Base-by-base conservation (phyloP, 2,329 filamentous ascomycete species). In the Bimuria novae-zelandiae region DNA sequence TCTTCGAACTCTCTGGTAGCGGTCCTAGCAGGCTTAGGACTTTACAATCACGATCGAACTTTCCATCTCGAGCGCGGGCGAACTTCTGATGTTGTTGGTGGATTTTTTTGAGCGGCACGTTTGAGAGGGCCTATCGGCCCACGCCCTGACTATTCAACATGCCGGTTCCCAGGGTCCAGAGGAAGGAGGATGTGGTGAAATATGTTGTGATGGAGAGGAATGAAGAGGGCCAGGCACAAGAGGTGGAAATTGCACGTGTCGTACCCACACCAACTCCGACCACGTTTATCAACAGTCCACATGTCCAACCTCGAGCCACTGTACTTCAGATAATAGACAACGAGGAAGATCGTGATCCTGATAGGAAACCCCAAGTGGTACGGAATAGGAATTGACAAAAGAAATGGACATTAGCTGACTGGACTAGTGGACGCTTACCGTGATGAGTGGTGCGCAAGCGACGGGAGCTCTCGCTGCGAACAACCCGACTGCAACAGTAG, bases 21-120 rank as follows among this genome's bases (percentile, higher is more conserved):
- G 59, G 69, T 72, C 68, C 68, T 69, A 62, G 58, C 69, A 64
- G 67, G 68, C 59, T 69, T 67, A 49, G 63, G 67, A 71, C 67
- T 67, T 49, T 61, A 54, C 40, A 56, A 8, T 33, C 50, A 35
- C 48, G 42, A 57, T 60, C 51, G 44, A 56, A 62, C 49, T 43
- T 51, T 35, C 17, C 51, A 48, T 53, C 47, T 49, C 45, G 47
- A 60, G 57, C 58, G 55, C 61, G 59, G 59, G 56, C 61, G 57
- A 60, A 49, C 54, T 64, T 65, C 68, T 70, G 68, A 74, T 74
- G 71, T 67, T 61, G 55, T 62, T 67, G 63, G 65, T 62, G 63
- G 61, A 58, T 60, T 48, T 58, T 51, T 55, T 61, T 58, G 53
- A 67, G 56, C 61, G 63, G 66, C 63, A 63, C 66, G 64, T 72